Conservation (phyloP, 441 rosid species). For the Euphorbia celastroides region DNA sequence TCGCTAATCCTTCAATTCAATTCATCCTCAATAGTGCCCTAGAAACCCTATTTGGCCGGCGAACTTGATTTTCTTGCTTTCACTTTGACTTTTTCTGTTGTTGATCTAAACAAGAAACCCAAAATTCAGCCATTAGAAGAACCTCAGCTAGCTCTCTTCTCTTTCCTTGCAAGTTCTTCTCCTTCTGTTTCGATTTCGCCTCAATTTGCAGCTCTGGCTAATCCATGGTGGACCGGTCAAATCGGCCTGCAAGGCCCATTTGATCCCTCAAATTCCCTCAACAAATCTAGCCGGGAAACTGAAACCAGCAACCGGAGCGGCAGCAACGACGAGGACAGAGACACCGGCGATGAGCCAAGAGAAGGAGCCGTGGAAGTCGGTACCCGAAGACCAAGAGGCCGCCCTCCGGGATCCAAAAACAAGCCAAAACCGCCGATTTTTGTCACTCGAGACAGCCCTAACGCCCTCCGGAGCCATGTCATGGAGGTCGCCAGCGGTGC, state of each 20-base stretch:
- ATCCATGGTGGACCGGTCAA: slow-evolving; percentile 85
- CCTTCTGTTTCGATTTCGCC: neutral
- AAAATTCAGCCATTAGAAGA: neutral
- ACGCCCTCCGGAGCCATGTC: slow-evolving; percentile 80
- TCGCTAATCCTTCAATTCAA: neutral
- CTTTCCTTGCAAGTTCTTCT: neutral
- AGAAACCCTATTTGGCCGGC: slow-evolving; percentile 14
- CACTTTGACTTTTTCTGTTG: slow-evolving; percentile 24
- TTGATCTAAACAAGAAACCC: slow-evolving; percentile 17
- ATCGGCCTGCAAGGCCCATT: slow-evolving; percentile 49
- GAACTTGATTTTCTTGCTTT: neutral
- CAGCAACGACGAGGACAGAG: slow-evolving; percentile 40
- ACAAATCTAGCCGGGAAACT: slow-evolving; percentile 30
- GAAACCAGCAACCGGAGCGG: slow-evolving; percentile 18
- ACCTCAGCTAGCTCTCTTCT: slow-evolving; percentile 1
- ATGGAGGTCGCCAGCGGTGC: slow-evolving; percentile 73
- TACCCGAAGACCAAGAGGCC: slow-evolving; percentile 70
- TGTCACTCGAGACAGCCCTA: slow-evolving; percentile 82
- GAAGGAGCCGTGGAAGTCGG: slow-evolving; percentile 72
- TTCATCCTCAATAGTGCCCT: too few relatives aligned
- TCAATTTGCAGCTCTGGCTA: too few relatives aligned
- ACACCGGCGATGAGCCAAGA: slow-evolving; percentile 53
- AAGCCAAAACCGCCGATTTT: slow-evolving; percentile 77
- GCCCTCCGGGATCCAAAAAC: slow-evolving; percentile 90
- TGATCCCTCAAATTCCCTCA: slow-evolving; percentile 42